Evolutionary conservation across 2,329 filamentous ascomycete genomes (phyloP).

Genomic region (Acrodontium crateriforme): DNA sequence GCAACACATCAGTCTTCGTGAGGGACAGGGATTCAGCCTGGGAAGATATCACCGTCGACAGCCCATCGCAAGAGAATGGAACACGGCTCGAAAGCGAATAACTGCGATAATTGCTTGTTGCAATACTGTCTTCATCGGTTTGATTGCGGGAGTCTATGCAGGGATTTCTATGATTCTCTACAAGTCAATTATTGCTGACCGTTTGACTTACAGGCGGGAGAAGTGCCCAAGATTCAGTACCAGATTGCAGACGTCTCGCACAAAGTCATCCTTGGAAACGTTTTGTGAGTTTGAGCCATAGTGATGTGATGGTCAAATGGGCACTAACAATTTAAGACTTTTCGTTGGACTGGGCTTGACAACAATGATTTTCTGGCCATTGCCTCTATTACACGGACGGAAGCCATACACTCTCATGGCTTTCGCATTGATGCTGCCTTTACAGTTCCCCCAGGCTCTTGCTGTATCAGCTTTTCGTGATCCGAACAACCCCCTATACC

Average conservation of each 20-base stretch:
- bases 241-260: slow-evolving; percentile 57
- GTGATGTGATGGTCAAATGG: neutral
- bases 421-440: slow-evolving; percentile 53
- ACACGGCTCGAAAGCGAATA: slow-evolving; percentile 50
- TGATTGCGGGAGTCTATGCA: slow-evolving; percentile 58
- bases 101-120: slow-evolving; percentile 56
- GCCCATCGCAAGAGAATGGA: slow-evolving; percentile 62
- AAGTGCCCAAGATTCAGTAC: slow-evolving; percentile 69
- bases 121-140: slow-evolving; percentile 57
- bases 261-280: slow-evolving; percentile 57
- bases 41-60: slow-evolving; percentile 40
- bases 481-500: slow-evolving; percentile 42
- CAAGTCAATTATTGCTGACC: slow-evolving; percentile 1
- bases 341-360: slow-evolving; percentile 58
- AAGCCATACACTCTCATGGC: slow-evolving; percentile 63
- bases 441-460: slow-evolving; percentile 64
- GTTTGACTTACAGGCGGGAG: slow-evolving; percentile 39
- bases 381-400: slow-evolving; percentile 60
- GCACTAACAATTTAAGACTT: slow-evolving; percentile 28
- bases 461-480: slow-evolving; percentile 44
- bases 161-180: slow-evolving; percentile 10
- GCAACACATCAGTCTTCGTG: slow-evolving; percentile 20
- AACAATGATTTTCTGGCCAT: slow-evolving; percentile 58
- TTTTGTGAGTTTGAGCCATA: slow-evolving; percentile 34
- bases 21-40: slow-evolving; percentile 27